Conservation (phyloP, 1,284 basidiomycete species). For the Trichosporon inkin region DNA sequence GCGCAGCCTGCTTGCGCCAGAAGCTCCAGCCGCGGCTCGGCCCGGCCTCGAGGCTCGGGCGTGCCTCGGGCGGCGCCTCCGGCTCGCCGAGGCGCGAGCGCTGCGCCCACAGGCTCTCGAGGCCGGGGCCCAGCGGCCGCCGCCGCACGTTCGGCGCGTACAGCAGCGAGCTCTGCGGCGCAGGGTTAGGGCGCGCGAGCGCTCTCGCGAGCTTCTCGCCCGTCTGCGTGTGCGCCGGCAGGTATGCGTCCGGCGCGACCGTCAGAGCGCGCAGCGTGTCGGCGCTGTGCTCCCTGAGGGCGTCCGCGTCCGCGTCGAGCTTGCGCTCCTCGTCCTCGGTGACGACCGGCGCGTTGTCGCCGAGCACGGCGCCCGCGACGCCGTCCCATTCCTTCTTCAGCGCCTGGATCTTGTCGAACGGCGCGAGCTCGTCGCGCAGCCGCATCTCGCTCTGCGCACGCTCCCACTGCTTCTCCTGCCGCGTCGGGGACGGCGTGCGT, state of each 20-base stretch:
- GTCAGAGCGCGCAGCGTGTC: conserved; percentile 32
- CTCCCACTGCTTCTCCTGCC: conserved; percentile 41
- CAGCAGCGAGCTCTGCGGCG: conserved; percentile 40
- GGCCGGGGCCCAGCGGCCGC: conserved; percentile 16
- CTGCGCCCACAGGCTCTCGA: conserved; percentile 34
- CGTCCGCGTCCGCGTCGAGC: conserved; percentile 27
- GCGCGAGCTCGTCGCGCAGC: conserved; percentile 36
- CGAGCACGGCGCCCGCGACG: conserved; percentile 29
- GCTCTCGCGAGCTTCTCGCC: conserved; percentile 38
- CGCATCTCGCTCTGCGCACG: conserved; percentile 36
- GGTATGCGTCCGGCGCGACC: conserved; percentile 36
- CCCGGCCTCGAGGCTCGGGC: conserved; percentile 18
- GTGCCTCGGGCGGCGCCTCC: conserved; percentile 24
- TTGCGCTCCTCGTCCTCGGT: conserved; percentile 29
- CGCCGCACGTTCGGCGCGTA: conserved; percentile 20
- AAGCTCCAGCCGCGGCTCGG: conserved; percentile 39
- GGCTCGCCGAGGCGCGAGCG: conserved; percentile 46
- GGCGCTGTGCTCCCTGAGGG: conserved; percentile 21
- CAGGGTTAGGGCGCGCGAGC: conserved; percentile 39
- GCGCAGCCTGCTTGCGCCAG: conserved; percentile 37
- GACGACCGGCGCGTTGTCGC: conserved; percentile 23
- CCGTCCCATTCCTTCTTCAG: conserved; percentile 42
- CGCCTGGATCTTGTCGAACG: conserved; percentile 35
- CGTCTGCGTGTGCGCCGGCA: conserved; percentile 41
- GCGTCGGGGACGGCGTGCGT: conserved; percentile 8